Evolutionary conservation across 2,329 filamentous ascomycete species (phyloP), one percentile per base, ranked within the genome.

Genomic region (Calonectria honghensis): DNA sequence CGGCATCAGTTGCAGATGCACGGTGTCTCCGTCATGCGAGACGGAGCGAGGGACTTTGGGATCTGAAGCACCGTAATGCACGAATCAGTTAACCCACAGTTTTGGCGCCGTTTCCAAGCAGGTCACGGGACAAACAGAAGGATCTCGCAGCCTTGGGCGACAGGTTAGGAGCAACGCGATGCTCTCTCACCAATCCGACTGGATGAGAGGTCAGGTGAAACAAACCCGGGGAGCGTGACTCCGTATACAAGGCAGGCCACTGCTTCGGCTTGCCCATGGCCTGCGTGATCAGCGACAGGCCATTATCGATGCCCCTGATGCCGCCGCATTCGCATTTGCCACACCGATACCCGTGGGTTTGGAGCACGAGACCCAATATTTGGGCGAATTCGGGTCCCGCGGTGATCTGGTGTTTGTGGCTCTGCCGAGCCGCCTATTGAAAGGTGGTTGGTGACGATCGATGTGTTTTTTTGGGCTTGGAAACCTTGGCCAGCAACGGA

Each of bases 11-110:
- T 65, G 66, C 48, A 35, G 41, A 48, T 69, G 31, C 65, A 72
- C 57, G 72, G 73, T 51, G 73, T 64, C 73, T 66, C 73, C 64
- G 57, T 75, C 68, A 51, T 69, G 51, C 37, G 54, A 37, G 37
- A 73, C 50, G 57, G 66, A 64, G 24, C 71, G 24, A 48, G 64
- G 64, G 57, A 63, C 54, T 54, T 52, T 66, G 41, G 54, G 29
- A 63, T 39, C 48, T 54, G 45, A 63, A 67, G 52, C 65, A 68
- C 39, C 52, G 65, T 64, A 51, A 68, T 51, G 59, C 31, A 20
- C 50, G 59, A 63, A 41, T 63, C 35, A 63, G 41, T 50, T 24
- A 32, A 27, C 52, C 16, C 37, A 52, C 39, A 10, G 37, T 48
- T 35, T 57, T 61, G 59, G 50, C 27, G 57, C 57, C 66, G 59